These are phyloP conservation scores for Coemansia sp. DNA, from an alignment of 192 early-diverging fungal species.

Conservation along the genomic window DNA sequence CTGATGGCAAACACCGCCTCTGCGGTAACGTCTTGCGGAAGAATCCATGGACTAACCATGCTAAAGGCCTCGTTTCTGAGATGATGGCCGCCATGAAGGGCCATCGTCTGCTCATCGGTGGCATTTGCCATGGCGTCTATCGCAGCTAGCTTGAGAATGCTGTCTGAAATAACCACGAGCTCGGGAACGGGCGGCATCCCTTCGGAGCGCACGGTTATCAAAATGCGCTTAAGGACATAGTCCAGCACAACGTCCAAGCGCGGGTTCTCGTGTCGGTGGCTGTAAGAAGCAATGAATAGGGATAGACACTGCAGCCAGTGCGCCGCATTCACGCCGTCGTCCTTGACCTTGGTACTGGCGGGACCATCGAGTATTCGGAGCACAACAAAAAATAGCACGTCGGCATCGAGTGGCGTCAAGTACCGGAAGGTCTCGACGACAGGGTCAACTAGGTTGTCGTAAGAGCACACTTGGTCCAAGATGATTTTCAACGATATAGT, in stretches of 20 bases:
- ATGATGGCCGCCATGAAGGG: constrained; percentile 43
- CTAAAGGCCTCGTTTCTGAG: constrained; percentile 44
- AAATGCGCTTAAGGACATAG: constrained; percentile 35
- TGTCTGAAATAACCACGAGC: constrained; percentile 29
- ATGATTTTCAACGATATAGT: constrained; percentile 37
- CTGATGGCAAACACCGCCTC: constrained; percentile 20
- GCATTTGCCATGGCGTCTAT: constrained; percentile 44
- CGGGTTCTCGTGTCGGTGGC: constrained; percentile 39
- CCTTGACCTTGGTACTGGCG: constrained; percentile 22
- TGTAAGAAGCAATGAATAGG: constrained; percentile 39
- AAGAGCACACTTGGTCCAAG: constrained; percentile 51
- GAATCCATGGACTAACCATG: constrained; percentile 40
- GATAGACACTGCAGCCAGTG: constrained; percentile 52
- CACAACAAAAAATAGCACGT: constrained; percentile 43
- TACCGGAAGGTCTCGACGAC: constrained; percentile 51
- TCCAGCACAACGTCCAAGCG: constrained; percentile 29
- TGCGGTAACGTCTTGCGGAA: constrained; percentile 28
- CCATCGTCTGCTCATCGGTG: constrained; percentile 40
- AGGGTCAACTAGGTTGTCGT: constrained; percentile 48
- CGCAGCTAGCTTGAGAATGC: constrained; percentile 26
- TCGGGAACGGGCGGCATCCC: constrained; percentile 35
- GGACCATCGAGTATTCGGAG: constrained; percentile 33
- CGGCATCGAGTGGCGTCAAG: constrained; percentile 40
- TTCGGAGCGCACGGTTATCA: constrained; percentile 23
- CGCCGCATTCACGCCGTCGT: constrained; percentile 42